Evolutionary conservation across 768 basidiomycete genomes (phyloP).

Genomic region (Termitomyces sp.): DNA sequence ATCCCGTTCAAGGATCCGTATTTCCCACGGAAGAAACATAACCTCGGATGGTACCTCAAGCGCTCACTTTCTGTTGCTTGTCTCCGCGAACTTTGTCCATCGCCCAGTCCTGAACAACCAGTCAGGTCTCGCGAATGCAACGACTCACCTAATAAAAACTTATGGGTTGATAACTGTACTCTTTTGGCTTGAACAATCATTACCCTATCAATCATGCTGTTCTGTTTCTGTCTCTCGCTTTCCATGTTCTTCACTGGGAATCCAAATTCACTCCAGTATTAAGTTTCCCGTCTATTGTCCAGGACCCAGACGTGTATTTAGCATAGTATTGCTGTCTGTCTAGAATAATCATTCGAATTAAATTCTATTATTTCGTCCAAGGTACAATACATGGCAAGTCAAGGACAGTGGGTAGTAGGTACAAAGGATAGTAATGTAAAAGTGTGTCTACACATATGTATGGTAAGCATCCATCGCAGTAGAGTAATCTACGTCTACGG

Average conservation of each 20-base stretch:
- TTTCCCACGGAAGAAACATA: slow-evolving; percentile 27
- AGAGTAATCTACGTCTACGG: slow-evolving; percentile 7
- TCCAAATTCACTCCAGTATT: background rate
- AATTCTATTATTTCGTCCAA: slow-evolving; percentile 3
- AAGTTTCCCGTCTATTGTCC: background rate
- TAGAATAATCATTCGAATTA: background rate
- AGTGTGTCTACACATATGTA: background rate
- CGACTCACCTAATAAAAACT: background rate
- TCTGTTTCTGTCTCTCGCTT: background rate
- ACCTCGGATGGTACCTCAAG: slow-evolving; percentile 34
- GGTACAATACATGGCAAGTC: slow-evolving; percentile 4
- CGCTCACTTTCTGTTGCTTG: slow-evolving; percentile 31
- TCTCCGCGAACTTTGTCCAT: slow-evolving; percentile 25
- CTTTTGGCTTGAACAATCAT: background rate
- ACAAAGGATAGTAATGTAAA: slow-evolving; percentile 9
- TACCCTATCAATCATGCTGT: background rate
- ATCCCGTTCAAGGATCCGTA: slow-evolving; percentile 28
- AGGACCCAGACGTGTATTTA: background rate
- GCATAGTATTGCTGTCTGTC: background rate
- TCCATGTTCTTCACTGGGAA: background rate
- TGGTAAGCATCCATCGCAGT: slow-evolving; percentile 4
- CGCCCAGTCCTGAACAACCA: slow-evolving; percentile 1
- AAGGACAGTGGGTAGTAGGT: slow-evolving; percentile 13
- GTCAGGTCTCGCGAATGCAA: background rate
- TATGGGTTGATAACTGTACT: background rate